phyloP scores from a whole-genome alignment of 352 stramenopile genomes.

The Phytopythium oedochilum region DNA sequence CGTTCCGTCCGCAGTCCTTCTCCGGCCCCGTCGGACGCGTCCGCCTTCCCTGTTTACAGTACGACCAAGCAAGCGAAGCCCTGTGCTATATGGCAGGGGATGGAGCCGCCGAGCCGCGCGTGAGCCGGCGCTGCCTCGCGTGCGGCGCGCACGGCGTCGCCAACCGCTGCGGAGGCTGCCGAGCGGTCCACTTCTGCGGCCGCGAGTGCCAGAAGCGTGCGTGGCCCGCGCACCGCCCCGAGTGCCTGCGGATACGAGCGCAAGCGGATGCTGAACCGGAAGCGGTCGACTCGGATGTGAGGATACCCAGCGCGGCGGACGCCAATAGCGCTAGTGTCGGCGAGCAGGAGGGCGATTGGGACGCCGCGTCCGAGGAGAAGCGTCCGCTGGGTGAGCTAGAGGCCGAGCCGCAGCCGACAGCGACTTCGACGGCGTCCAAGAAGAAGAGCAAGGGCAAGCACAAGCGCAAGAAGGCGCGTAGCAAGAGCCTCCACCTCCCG shows the following conservation, averaged over 20 bases:
- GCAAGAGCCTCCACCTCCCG: conserved; percentile 57
- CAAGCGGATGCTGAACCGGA: too few relatives aligned
- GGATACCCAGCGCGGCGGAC: background rate
- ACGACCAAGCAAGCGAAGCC: too few relatives aligned
- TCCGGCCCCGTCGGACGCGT: too few relatives aligned
- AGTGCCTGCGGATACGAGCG: conserved; percentile 18
- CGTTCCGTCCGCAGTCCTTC: too few relatives aligned
- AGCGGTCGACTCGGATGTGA: background rate
- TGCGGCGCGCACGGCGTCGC: conserved; percentile 44
- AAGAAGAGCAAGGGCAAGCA: conserved; percentile 78
- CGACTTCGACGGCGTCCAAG: conserved; percentile 10
- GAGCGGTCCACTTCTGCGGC: conserved; percentile 70
- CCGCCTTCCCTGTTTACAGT: too few relatives aligned
- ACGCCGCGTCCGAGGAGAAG: too few relatives aligned
- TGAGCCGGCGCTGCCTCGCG: conserved; percentile 24
- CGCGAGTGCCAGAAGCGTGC: conserved; percentile 65
- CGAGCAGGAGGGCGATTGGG: background rate
- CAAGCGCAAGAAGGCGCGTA: conserved; percentile 65
- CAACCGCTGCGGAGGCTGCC: conserved; percentile 72
- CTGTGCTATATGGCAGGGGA: conserved; percentile 1
- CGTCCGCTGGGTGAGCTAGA: too few relatives aligned
- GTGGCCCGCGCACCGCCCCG: conserved; percentile 50
- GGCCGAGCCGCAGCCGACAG: too few relatives aligned
- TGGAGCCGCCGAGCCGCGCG: background rate
- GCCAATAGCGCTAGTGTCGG: background rate